These are phyloP conservation scores for Monascus ruber DNA, from an alignment of 2,329 filamentous ascomycete species.

Conservation along the genomic window DNA sequence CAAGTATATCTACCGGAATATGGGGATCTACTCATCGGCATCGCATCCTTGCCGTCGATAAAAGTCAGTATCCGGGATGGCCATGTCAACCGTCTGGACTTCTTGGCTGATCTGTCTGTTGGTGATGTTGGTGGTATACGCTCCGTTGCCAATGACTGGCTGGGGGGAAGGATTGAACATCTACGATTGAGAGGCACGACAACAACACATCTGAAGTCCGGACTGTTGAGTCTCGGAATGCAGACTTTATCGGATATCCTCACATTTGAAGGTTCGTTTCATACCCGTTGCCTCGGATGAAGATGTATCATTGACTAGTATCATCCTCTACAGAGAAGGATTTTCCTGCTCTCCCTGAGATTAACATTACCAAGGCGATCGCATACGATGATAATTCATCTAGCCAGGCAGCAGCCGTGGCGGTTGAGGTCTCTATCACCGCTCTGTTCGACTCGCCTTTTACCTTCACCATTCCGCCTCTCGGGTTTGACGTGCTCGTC, in stretches of 20 bases:
- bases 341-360: constrained; percentile 66
- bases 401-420: constrained; percentile 53
- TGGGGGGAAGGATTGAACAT: constrained; percentile 62
- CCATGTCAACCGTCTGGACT: constrained; percentile 64
- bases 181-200: constrained; percentile 65
- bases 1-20: constrained; percentile 76
- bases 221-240: constrained; percentile 65
- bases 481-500: constrained; percentile 76
- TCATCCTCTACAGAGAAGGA: constrained; percentile 35
- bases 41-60: constrained; percentile 62
- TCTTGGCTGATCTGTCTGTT: constrained; percentile 63
- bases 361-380: constrained; percentile 70
- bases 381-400: constrained; percentile 58
- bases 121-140: constrained; percentile 69
- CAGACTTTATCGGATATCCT: constrained; percentile 65
- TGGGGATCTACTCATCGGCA: constrained; percentile 63
- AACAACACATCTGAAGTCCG: constrained; percentile 62
- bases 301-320: too few species aligned
- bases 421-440: constrained; percentile 63
- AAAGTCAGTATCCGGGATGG: constrained; percentile 68
- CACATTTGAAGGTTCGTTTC: constrained; percentile 70
- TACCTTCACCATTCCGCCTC: constrained; percentile 61
- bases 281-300: constrained; percentile 37
- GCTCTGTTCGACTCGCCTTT: constrained; percentile 70
- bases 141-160: constrained; percentile 74